Evolutionary conservation across 352 stramenopile genomes (phyloP).

Genomic region (Phytophthora sp.): DNA sequence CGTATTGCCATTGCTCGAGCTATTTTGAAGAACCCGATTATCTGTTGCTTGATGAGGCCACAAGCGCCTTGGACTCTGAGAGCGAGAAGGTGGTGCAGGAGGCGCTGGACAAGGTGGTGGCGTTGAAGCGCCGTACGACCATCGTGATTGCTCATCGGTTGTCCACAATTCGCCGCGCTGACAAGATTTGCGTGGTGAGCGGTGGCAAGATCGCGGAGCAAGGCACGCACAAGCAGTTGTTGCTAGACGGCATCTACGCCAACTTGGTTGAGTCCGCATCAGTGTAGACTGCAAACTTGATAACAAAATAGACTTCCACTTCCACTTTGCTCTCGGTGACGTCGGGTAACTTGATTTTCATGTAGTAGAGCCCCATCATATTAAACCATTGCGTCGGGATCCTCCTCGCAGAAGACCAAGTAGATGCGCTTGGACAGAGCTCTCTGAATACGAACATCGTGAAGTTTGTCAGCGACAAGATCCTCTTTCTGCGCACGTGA

Average conservation of each 20-base stretch:
- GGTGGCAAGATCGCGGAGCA: constrained; percentile 91
- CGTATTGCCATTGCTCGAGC: constrained; percentile 93
- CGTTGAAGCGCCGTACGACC: constrained; percentile 76
- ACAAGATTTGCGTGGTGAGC: constrained; percentile 95
- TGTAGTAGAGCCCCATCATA: background rate
- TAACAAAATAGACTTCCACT: constrained; percentile 4
- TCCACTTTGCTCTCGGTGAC: too few species aligned
- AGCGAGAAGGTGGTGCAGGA: constrained; percentile 88
- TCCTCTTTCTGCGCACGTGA: constrained; percentile 54
- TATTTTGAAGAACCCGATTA: constrained; percentile 84
- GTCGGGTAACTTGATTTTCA: background rate
- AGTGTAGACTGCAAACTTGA: constrained; percentile 5
- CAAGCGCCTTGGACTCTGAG: constrained; percentile 82
- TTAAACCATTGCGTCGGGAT: constrained; percentile 43
- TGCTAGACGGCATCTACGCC: constrained; percentile 53
- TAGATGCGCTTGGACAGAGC: constrained; percentile 67
- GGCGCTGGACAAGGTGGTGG: constrained; percentile 68
- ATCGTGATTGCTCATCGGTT: constrained; percentile 96
- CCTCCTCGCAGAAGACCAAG: constrained; percentile 52
- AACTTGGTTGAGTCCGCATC: constrained; percentile 36
- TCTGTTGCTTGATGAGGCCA: constrained; percentile 93
- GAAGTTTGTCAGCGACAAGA: constrained; percentile 61
- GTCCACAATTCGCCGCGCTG: constrained; percentile 92
- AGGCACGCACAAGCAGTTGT: constrained; percentile 92
- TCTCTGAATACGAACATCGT: constrained; percentile 43